These are phyloP conservation scores for Pythium aphanidermatum DNA, from an alignment of 352 stramenopile species.

Conservation along the genomic window DNA sequence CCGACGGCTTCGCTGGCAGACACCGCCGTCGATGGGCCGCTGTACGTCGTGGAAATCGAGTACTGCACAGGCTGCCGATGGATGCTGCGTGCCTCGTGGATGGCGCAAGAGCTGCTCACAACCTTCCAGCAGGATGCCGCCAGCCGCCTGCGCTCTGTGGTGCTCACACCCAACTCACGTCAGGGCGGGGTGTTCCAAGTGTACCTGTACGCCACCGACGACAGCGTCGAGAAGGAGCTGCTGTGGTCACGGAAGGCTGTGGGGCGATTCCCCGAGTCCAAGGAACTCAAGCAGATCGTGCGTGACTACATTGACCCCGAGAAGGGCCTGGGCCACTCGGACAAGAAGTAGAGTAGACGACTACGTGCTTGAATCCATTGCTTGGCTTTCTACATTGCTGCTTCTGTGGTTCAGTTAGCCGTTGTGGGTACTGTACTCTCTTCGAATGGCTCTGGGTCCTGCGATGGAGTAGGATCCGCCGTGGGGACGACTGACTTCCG, in stretches of 20 bases:
- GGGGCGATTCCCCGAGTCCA: conserved; percentile 87
- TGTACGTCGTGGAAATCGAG: conserved; percentile 81
- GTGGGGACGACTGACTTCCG: conserved; percentile 25
- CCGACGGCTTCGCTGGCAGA: conserved; percentile 2
- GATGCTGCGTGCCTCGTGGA: conserved; percentile 85
- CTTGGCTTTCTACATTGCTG: no score
- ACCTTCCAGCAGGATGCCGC: conserved; percentile 83
- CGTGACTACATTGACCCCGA: conserved; percentile 83
- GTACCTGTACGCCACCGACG: conserved; percentile 36
- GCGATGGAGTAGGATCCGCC: background rate
- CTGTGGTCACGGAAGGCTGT: conserved; percentile 83
- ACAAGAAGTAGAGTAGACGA: conserved; percentile 45
- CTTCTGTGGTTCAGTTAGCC: no score
- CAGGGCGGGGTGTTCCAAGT: conserved; percentile 67
- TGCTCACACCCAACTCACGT: conserved; percentile 51
- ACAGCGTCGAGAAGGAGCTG: conserved; percentile 42
- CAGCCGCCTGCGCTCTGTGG: conserved; percentile 45
- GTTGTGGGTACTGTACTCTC: no score
- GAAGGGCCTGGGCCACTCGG: conserved; percentile 79
- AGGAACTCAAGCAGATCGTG: conserved; percentile 91
- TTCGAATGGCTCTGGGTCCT: no score
- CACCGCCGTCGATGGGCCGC: conserved; percentile 12
- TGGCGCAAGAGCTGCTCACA: conserved; percentile 89
- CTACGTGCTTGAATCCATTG: no score
- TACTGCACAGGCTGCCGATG: conserved; percentile 91